A percentile compares a stretch with the other conserved stretches of the same genome.
These are phyloP conservation scores for Coemansia sp. DNA, from an alignment of 192 early-diverging fungal species.

Conservation along the genomic window DNA sequence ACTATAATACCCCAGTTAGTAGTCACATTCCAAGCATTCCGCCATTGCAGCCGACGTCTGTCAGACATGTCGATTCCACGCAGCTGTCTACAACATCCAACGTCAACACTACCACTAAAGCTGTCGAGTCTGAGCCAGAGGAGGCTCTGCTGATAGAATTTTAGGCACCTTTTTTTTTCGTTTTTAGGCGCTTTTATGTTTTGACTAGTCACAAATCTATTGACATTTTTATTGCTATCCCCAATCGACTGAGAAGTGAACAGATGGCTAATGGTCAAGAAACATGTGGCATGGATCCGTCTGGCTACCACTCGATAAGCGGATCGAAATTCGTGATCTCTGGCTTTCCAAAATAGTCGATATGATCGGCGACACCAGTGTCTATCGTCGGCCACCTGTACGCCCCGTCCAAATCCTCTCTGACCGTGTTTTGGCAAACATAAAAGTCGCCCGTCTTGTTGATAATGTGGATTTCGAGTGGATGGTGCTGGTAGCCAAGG, in stretches of 20 bases:
- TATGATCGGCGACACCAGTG: conserved; percentile 44
- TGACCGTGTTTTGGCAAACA: conserved; percentile 49
- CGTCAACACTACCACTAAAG: conserved; percentile 1
- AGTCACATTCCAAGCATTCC: conserved; percentile 43
- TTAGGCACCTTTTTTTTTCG: background rate
- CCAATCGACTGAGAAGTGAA: too few relatives aligned
- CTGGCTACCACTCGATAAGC: conserved; percentile 36
- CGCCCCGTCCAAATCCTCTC: conserved; percentile 51
- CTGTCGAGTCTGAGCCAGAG: background rate
- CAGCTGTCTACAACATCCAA: conserved; percentile 3
- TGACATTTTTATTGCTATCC: background rate
- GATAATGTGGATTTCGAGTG: conserved; percentile 50
- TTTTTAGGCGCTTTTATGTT: background rate
- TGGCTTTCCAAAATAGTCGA: conserved; percentile 53
- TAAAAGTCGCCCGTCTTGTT: conserved; percentile 48
- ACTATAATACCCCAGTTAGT: conserved; percentile 30
- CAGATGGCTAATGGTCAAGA: background rate
- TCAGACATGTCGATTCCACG: conserved; percentile 2
- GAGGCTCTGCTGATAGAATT: conserved; percentile 9
- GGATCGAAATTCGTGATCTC: conserved; percentile 40
- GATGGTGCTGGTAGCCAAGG: conserved; percentile 55
- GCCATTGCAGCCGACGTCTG: conserved; percentile 7
- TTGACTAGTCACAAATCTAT: background rate
- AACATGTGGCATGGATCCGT: background rate
- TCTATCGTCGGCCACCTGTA: conserved; percentile 56